These are phyloP conservation scores for Aspergillus caelatus DNA, from an alignment of 2,329 filamentous ascomycete genomes.

Conservation along the genomic window DNA sequence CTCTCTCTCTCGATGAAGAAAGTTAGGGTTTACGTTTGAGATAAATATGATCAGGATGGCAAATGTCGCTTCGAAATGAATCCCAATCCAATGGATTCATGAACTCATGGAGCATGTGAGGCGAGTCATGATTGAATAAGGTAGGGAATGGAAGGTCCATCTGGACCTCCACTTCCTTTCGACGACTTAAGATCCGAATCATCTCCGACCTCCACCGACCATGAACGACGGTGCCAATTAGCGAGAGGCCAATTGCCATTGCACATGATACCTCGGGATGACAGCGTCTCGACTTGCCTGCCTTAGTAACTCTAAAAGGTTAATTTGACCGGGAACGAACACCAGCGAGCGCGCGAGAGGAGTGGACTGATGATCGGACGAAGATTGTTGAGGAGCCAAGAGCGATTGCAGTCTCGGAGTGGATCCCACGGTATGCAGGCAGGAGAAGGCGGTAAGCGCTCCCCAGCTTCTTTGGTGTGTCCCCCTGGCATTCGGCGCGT, in stretches of 20 bases:
- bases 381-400: conserved; percentile 15
- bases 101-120: neutral
- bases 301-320: neutral
- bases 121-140: neutral
- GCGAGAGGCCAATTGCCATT: neutral
- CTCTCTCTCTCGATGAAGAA: no score
- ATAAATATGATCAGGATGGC: neutral
- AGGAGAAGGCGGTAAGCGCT: neutral
- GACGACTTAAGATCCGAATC: neutral
- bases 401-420: neutral
- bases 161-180: neutral
- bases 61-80: neutral
- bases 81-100: neutral
- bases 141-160: neutral
- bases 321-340: neutral
- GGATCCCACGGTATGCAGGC: neutral
- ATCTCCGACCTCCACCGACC: neutral
- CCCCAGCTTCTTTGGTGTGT: neutral
- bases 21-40: neutral
- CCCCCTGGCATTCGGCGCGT: neutral
- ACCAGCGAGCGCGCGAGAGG: neutral
- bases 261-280: conserved; percentile 4
- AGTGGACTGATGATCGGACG: neutral
- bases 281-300: neutral
- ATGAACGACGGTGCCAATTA: neutral